These are phyloP conservation scores for Iris pallida DNA, from an alignment of 116 monocot genomes.

Conservation along the genomic window DNA sequence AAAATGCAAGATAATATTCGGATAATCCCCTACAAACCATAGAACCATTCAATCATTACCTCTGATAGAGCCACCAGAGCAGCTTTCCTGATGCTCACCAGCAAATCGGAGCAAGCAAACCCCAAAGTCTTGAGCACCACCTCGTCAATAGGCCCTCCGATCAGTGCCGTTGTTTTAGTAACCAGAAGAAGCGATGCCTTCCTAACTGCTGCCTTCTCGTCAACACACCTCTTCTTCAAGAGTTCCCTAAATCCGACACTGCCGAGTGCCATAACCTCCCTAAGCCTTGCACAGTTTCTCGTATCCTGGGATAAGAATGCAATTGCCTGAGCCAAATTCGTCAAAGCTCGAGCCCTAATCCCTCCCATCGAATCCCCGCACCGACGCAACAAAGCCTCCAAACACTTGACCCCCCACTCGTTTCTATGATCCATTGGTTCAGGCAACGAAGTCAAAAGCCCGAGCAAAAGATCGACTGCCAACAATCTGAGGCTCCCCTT, in stretches of 20 bases:
- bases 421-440: conserved; percentile 25
- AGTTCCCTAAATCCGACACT: conserved; percentile 34
- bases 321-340: conserved; percentile 52
- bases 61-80: conserved; percentile 77
- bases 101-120: conserved; percentile 75
- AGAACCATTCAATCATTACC: conserved; percentile 26
- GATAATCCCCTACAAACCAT: no score
- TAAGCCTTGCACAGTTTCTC: conserved; percentile 20
- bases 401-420: conserved; percentile 45
- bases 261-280: conserved; percentile 24
- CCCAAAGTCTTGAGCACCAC: conserved; percentile 54
- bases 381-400: conserved; percentile 49
- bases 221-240: conserved; percentile 60
- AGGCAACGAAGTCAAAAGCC: conserved; percentile 42
- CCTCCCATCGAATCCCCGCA: conserved; percentile 62
- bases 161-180: conserved; percentile 46
- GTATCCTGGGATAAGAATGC: conserved; percentile 34
- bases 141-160: conserved; percentile 57
- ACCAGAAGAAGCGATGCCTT: conserved; percentile 74
- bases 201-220: conserved; percentile 93
- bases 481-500: conserved; percentile 62
- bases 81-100: conserved; percentile 93
- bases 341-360: conserved; percentile 76
- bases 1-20: no score
- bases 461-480: conserved; percentile 66